Conservation (phyloP, 495 filamentous ascomycete genomes). For the Lepraria neglecta region DNA sequence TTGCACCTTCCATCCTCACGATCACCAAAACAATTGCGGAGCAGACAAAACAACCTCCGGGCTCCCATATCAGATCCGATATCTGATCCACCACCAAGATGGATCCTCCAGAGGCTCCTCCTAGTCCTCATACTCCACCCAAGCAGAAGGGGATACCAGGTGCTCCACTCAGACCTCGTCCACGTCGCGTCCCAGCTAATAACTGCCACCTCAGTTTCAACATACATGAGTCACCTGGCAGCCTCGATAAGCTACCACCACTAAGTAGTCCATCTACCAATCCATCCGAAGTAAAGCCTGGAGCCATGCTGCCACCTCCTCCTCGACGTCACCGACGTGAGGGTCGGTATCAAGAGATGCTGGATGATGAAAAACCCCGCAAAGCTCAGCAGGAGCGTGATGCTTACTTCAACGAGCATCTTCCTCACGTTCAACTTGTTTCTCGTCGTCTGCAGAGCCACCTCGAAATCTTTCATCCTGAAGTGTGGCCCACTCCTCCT, state of each 20-base stretch:
- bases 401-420: constrained; percentile 9
- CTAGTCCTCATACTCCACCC: not conserved
- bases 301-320: not conserved
- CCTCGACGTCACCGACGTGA: constrained; percentile 3
- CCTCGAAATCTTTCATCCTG: constrained; percentile 4
- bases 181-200: too few relatives aligned
- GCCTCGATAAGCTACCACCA: too few relatives aligned
- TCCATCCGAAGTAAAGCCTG: not conserved
- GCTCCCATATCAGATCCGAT: too few relatives aligned
- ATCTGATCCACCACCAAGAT: too few relatives aligned
- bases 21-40: too few relatives aligned
- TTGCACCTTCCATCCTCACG: not conserved
- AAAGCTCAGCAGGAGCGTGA: constrained; percentile 12
- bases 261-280: too few relatives aligned
- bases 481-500: constrained; percentile 7
- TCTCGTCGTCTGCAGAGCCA: constrained; percentile 17
- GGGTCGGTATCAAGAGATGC: constrained; percentile 15
- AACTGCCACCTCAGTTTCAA: too few relatives aligned
- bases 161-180: too few relatives aligned
- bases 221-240: too few relatives aligned
- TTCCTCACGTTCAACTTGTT: constrained; percentile 9
- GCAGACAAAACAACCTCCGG: too few relatives aligned
- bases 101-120: too few relatives aligned
- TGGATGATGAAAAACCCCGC: constrained; percentile 4
- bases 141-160: not conserved